Evolutionary conservation across 192 early-diverging fungal genomes (phyloP).

Genomic region (Mortierella claussenii): DNA sequence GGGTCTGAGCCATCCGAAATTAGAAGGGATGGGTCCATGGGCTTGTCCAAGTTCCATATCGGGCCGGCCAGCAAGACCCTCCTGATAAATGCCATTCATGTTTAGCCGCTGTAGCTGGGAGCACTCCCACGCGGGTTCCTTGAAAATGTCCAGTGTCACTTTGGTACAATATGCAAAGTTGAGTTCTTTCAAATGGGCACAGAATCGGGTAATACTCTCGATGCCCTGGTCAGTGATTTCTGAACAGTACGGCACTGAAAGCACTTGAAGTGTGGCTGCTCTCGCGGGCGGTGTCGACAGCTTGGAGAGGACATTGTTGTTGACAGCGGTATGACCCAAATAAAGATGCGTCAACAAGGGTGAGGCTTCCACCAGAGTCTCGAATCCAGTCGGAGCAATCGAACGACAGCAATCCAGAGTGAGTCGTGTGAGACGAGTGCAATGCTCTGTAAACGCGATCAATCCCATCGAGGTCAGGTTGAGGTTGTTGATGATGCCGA

Average conservation of each 20-base stretch:
- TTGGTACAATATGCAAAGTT: not conserved
- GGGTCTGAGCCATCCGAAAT: too few species aligned
- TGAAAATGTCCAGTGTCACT: constrained; percentile 2
- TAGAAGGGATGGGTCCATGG: too few species aligned
- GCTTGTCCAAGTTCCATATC: too few species aligned
- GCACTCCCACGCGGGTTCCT: constrained; percentile 15
- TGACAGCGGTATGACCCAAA: not conserved
- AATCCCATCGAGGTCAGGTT: constrained; percentile 1
- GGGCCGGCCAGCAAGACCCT: not conserved
- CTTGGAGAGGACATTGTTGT: not conserved
- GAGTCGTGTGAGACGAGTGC: constrained; percentile 2
- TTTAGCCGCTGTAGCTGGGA: not conserved
- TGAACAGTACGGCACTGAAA: not conserved
- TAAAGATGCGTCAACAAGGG: not conserved
- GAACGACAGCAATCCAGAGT: not conserved
- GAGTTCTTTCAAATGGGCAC: not conserved
- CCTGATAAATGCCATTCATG: not conserved
- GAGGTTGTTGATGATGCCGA: not conserved
- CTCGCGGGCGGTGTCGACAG: not conserved
- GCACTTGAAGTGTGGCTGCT: not conserved
- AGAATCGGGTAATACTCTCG: not conserved
- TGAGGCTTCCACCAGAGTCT: constrained; percentile 6
- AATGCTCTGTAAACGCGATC: not conserved
- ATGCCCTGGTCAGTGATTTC: constrained; percentile 2
- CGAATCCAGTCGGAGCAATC: constrained; percentile 4